Evolutionary conservation across 768 basidiomycete species (phyloP), one percentile per base, ranked within the genome.

Genomic region (Naganishia kalamii): DNA sequence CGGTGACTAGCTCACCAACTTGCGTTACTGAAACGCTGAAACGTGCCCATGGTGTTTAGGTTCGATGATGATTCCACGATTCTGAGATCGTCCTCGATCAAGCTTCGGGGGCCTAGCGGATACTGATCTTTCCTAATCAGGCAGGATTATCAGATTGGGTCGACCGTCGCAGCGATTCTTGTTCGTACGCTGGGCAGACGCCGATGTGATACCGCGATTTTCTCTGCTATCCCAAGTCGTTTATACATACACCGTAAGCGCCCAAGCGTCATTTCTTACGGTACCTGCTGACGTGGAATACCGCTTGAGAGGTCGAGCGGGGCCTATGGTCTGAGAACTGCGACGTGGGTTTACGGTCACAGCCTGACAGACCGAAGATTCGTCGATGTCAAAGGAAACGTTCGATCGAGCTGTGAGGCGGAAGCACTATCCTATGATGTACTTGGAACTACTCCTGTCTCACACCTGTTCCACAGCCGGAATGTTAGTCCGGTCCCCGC

Each of bases 11-110:
- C 37, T 40, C 37, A 40, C 10, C 17, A 40, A 17, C 17, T n/a
- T n/a, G n/a, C 37, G 37, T 40, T 40, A 40, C 37, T 40, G 37
- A 17, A 40, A 40, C 7, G n/a, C 40, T 49, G 21, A 57, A n/a
- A 33, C 7, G 52, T 54, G 35, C 47, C 29, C 48, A 50, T 50
- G 48, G 8, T 21, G 7, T 8, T 51, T 30, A 33, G 32, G 54
- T 57, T 57, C 54, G 54, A 57, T 57, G 54, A 57, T 57, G 54
- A 40, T 57, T 57, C 54, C 27, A 57, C 54, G 54, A 57, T 57
- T 41, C 35, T 25, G 54, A 23, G 54, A 57, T 57, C 54, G 54
- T 35, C 37, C 54, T 57, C 54, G 54, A 57, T 57, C 21, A 57
- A 12, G 11, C 25, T 12, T 8, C 7, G 23, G 8, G 6, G 46